Evolutionary conservation across 2,329 filamentous ascomycete genomes (phyloP).

Genomic region (Aspergillus sp.): DNA sequence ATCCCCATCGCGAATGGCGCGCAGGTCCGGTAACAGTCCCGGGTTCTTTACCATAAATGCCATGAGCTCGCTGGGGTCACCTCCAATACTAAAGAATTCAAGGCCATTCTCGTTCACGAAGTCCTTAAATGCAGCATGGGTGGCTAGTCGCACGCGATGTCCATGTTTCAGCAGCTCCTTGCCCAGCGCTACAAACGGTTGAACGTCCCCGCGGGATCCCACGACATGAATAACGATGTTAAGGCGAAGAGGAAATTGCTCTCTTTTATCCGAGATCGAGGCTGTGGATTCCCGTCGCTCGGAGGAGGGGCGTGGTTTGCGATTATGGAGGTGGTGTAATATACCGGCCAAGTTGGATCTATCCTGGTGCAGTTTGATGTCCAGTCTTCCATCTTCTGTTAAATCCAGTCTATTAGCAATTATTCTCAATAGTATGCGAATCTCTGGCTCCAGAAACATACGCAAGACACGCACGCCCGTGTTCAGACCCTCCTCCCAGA

Average conservation of each 20-base stretch:
- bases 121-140: slow-evolving; percentile 58
- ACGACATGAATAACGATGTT: slow-evolving; percentile 71
- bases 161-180: slow-evolving; percentile 58
- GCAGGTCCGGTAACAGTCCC: slow-evolving; percentile 73
- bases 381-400: slow-evolving; percentile 64
- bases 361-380: slow-evolving; percentile 71
- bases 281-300: slow-evolving; percentile 5
- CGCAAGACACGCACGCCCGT: slow-evolving; percentile 15
- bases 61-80: slow-evolving; percentile 67
- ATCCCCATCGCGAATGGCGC: slow-evolving; percentile 67
- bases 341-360: slow-evolving; percentile 58
- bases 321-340: slow-evolving; percentile 43
- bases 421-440: too few relatives aligned
- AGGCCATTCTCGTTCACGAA: slow-evolving; percentile 64
- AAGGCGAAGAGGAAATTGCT: slow-evolving; percentile 7
- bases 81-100: slow-evolving; percentile 70
- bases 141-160: slow-evolving; percentile 66
- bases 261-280: not conserved
- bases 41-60: slow-evolving; percentile 90
- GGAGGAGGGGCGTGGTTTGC: not conserved
- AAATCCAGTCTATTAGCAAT: not conserved
- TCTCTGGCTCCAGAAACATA: not conserved
- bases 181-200: slow-evolving; percentile 65
- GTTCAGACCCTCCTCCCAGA: slow-evolving; percentile 6
- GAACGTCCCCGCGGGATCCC: slow-evolving; percentile 65